These are phyloP conservation scores for Plantago elongata DNA, from an alignment of 257 asterid species.

Conservation along the genomic window DNA sequence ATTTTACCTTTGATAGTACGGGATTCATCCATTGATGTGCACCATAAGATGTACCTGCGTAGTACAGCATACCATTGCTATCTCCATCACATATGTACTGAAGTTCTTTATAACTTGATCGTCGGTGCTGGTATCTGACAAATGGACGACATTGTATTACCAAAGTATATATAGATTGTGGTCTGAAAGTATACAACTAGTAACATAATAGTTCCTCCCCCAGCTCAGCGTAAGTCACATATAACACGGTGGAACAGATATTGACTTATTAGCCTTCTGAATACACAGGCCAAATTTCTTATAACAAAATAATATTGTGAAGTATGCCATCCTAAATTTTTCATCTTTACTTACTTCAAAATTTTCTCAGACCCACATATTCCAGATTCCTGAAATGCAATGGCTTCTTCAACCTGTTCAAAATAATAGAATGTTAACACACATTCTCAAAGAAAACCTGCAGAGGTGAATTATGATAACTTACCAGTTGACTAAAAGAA, in stretches of 20 bases:
- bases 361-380: conserved; percentile 34
- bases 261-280: neutral
- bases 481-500: conserved; percentile 54
- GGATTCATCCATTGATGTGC: conserved; percentile 97
- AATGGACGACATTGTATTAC: conserved; percentile 16
- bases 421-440: conserved; percentile 7
- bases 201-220: neutral
- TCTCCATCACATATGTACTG: conserved; percentile 94
- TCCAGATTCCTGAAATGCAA: conserved; percentile 54
- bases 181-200: neutral
- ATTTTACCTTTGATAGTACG: conserved; percentile 72
- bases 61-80: conserved; percentile 86
- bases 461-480: conserved; percentile 21
- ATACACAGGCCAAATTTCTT: neutral
- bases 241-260: neutral
- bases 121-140: conserved; percentile 72
- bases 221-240: neutral
- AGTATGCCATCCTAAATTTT: neutral
- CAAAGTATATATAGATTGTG: neutral
- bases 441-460: conserved; percentile 5
- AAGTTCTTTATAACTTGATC: conserved; percentile 85
- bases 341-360: conserved; percentile 46
- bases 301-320: neutral
- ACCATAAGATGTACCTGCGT: conserved; percentile 92
- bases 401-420: conserved; percentile 79